Base-by-base conservation (phyloP, 495 filamentous ascomycete species). In the Articulospora tetracladia region DNA sequence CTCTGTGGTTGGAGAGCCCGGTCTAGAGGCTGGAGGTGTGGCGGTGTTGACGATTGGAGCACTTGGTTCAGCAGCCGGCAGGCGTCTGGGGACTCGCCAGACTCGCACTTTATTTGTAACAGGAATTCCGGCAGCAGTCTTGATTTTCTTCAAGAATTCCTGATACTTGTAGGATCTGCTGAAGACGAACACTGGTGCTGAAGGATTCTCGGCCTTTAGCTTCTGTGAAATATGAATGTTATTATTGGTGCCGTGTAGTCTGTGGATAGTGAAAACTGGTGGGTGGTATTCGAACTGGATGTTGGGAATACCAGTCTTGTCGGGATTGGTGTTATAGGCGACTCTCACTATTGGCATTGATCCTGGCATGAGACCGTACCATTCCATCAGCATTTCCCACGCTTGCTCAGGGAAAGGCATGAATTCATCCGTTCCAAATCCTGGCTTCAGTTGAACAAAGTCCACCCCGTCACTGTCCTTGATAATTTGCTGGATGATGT, bases 201-300 rank as follows among this genome's bases (percentile, higher is more conserved):
- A 72, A 22, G 76, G 80, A 66, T 83, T 86, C 58, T 70, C 77
- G 23, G 64, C 75, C 64, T 85, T 84, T 58, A 90, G 66, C 1
- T 78, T 69, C 60, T 86, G 79, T 15, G 79, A 76, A 4, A 86
- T 81, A n/a, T 79, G 74, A 19, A 79, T 67, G n/a, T 71, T 70
- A 55, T 76, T 83, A 10, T 72, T 79, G n/a, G 75, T 70, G 20
- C 79, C 77, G 64, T 83, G 81, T 11, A 98, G 76, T 62, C 92
- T 92, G 64, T 95, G 83, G 46, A 98, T 82, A 1, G 87, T 92
- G 73, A 96, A 90, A 22, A 96, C 80, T 1, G 90, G 92, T 20
- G 93, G 95, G 65, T 92, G 82, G 30, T 89, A 77, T 70, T 98
- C 94, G 64, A 88, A 93, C 66, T 89, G 80, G 10, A 96, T 69